These are phyloP conservation scores for Madurella fahalii DNA, from an alignment of 2,329 filamentous ascomycete species.

Conservation along the genomic window DNA sequence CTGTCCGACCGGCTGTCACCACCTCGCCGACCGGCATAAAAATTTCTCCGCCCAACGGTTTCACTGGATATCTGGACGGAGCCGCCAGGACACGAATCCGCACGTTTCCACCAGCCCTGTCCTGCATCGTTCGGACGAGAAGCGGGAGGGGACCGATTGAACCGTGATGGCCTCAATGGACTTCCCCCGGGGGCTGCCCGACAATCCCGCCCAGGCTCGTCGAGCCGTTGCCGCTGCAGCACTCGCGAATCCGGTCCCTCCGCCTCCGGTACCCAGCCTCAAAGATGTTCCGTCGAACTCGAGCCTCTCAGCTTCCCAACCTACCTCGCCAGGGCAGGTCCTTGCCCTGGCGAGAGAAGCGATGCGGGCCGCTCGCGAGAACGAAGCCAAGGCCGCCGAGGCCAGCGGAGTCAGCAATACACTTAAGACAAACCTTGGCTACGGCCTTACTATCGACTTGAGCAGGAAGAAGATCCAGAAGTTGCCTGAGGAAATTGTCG, in stretches of 20 bases:
- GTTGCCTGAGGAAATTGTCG: slow-evolving; percentile 69
- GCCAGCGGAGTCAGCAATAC: slow-evolving; percentile 56
- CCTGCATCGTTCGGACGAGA: not conserved
- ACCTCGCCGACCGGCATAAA: slow-evolving; percentile 18
- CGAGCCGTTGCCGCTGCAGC: slow-evolving; percentile 29
- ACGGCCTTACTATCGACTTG: slow-evolving; percentile 71
- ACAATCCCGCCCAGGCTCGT: slow-evolving; percentile 35
- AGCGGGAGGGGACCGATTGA: slow-evolving; percentile 19
- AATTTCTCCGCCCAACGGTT: not conserved
- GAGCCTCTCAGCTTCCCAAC: slow-evolving; percentile 46
- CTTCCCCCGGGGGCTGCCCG: slow-evolving; percentile 32
- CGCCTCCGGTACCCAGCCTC: slow-evolving; percentile 33
- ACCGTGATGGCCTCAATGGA: slow-evolving; percentile 23
- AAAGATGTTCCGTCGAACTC: slow-evolving; percentile 45
- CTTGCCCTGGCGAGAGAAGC: slow-evolving; percentile 62
- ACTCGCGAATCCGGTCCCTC: slow-evolving; percentile 26
- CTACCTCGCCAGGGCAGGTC: slow-evolving; percentile 59
- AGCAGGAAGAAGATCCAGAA: slow-evolving; percentile 70
- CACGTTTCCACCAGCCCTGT: not conserved
- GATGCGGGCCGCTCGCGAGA: slow-evolving; percentile 63
- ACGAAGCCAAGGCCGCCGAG: slow-evolving; percentile 59
- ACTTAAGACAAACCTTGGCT: slow-evolving; percentile 45
- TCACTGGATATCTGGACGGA: not conserved
- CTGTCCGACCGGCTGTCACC: slow-evolving; percentile 19
- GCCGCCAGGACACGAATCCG: not conserved